These are phyloP conservation scores for Alternaria sp. DNA, from an alignment of 2,329 filamentous ascomycete genomes.

Conservation along the genomic window DNA sequence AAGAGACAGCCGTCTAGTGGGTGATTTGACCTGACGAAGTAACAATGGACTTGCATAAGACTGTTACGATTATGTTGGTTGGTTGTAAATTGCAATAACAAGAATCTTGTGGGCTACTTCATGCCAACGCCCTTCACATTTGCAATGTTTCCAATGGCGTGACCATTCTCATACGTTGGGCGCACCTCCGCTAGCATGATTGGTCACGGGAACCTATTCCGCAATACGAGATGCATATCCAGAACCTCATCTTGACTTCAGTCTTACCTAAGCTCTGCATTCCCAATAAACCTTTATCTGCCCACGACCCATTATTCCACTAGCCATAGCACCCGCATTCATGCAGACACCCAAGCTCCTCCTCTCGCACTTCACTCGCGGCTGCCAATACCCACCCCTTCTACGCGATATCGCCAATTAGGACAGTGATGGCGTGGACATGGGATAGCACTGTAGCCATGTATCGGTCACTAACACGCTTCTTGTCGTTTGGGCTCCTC, in stretches of 20 bases:
- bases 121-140: neutral
- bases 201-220: neutral
- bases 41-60: neutral
- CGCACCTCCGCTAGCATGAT: neutral
- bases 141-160: neutral
- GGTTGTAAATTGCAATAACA: neutral
- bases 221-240: neutral
- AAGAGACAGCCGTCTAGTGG: conserved; percentile 5
- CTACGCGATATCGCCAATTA: neutral
- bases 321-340: no score
- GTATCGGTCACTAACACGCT: neutral
- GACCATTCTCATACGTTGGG: neutral
- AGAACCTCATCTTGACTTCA: neutral
- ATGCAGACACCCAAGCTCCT: no score
- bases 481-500: neutral
- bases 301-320: no score
- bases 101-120: neutral
- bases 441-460: neutral
- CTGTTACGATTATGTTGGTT: neutral
- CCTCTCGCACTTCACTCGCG: neutral
- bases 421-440: neutral
- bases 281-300: neutral
- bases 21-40: neutral
- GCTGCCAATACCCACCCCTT: neutral
- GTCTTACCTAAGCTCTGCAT: neutral